Percentiles rank a stretch among this genome's conserved stretches.
Conservation (phyloP, 1,284 basidiomycete genomes). For the Golubevia sp. region DNA sequence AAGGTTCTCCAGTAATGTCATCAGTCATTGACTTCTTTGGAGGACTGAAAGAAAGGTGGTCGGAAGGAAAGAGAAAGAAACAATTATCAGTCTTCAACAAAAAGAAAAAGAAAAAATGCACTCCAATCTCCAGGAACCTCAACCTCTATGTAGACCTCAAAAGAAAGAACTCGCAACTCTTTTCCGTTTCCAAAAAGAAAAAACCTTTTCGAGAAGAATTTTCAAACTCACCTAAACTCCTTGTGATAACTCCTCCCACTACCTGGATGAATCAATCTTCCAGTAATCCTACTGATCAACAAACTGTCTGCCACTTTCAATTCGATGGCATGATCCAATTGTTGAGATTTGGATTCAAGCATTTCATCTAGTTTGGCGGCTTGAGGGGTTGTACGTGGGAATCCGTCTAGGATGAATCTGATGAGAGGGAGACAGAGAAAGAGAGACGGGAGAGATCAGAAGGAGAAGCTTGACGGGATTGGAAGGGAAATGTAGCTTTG, state of each 20-base stretch:
- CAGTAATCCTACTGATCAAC: conserved; percentile 95
- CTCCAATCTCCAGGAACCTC: too few relatives aligned
- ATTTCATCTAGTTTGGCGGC: conserved; percentile 94
- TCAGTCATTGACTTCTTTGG: conserved; percentile 94
- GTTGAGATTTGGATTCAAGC: conserved; percentile 78
- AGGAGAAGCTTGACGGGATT: not conserved
- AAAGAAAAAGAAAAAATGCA: not conserved
- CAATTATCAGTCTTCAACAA: not conserved
- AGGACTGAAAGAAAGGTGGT: conserved; percentile 66
- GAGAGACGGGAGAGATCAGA: not conserved
- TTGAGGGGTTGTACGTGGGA: conserved; percentile 97
- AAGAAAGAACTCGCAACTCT: too few relatives aligned
- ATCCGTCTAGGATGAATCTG: conserved; percentile 97
- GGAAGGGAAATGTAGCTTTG: not conserved
- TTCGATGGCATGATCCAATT: conserved; percentile 85
- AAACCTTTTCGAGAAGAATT: too few relatives aligned
- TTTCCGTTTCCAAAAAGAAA: too few relatives aligned
- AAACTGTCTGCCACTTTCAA: conserved; percentile 91
- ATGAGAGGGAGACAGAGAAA: not conserved
- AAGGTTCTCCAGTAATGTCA: conserved; percentile 92
- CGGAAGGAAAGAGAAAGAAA: not conserved
- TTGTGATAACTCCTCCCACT: conserved; percentile 91
- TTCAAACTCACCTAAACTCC: conserved; percentile 80
- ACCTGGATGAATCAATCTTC: conserved; percentile 86
- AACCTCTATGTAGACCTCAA: too few relatives aligned